phyloP scores from a whole-genome alignment of 805 yeast species.

The Lipomyces yamanashiensis region DNA sequence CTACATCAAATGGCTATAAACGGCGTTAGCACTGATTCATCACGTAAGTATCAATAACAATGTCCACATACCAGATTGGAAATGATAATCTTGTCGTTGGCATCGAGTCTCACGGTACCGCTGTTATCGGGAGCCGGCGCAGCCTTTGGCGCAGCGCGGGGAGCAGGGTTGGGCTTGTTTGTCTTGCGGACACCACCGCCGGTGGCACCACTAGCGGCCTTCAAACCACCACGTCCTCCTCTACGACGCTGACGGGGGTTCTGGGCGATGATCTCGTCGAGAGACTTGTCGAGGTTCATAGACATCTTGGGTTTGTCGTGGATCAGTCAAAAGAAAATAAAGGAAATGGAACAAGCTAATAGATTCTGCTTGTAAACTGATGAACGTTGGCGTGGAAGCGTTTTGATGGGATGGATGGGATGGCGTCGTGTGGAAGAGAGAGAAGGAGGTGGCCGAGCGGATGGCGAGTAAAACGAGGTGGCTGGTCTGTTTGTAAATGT shows the following conservation, averaged over 20 bases:
- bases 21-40: background rate
- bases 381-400: background rate
- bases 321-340: background rate
- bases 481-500: background rate
- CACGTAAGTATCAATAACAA: background rate
- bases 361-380: background rate
- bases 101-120: background rate
- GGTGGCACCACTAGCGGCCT: conserved; percentile 22
- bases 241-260: conserved; percentile 44
- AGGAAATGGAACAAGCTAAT: background rate
- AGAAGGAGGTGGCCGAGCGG: background rate
- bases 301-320: conserved; percentile 55
- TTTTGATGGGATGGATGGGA: background rate
- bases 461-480: background rate
- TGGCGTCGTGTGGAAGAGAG: background rate
- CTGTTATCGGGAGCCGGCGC: conserved; percentile 43
- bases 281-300: conserved; percentile 84
- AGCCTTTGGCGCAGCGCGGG: conserved; percentile 38
- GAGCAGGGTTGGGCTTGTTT: conserved; percentile 44
- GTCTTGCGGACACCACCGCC: conserved; percentile 43
- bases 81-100: conserved; percentile 67
- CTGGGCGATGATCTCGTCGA: conserved; percentile 89
- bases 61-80: conserved; percentile 61
- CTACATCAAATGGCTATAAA: conserved; percentile 73
- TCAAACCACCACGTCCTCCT: conserved; percentile 31